phyloP scores from a whole-genome alignment of 441 rosid genomes.

The Brassica balearica region DNA sequence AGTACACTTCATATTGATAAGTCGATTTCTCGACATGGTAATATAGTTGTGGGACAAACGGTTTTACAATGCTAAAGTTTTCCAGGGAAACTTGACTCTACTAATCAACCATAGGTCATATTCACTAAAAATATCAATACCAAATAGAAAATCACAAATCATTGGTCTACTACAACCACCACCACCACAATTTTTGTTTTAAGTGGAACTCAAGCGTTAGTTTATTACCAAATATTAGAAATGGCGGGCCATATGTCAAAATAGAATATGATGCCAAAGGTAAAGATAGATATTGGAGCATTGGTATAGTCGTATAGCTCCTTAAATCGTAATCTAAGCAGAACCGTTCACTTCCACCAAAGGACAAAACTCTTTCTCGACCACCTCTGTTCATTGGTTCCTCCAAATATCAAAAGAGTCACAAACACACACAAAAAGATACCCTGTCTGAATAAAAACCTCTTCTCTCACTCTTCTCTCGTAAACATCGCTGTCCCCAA shows the following conservation, averaged over 20 bases:
- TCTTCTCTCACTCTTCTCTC: constrained; percentile 32
- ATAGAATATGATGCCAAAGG: background rate
- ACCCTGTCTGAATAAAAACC: constrained; percentile 16
- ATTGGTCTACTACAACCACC: background rate
- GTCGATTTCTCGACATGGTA: background rate
- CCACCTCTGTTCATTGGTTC: constrained; percentile 34
- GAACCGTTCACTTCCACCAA: constrained; percentile 47
- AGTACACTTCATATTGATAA: background rate
- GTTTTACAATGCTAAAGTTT: background rate
- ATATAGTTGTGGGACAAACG: background rate
- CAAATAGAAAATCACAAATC: constrained; percentile 7
- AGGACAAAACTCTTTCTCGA: constrained; percentile 37
- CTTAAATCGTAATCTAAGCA: constrained; percentile 6
- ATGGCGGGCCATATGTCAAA: constrained; percentile 5
- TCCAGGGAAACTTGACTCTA: background rate
- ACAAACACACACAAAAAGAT: background rate
- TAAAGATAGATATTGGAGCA: background rate
- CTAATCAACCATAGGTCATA: constrained; percentile 66
- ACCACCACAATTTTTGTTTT: background rate
- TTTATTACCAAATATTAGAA: background rate
- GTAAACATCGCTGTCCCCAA: constrained; percentile 44
- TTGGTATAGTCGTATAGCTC: background rate
- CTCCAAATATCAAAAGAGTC: constrained; percentile 27
- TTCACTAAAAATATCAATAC: constrained; percentile 40
- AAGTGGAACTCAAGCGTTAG: background rate